Evolutionary conservation across 179 eudicot genomes (phyloP).

Genomic region (Pouteria campechiana): DNA sequence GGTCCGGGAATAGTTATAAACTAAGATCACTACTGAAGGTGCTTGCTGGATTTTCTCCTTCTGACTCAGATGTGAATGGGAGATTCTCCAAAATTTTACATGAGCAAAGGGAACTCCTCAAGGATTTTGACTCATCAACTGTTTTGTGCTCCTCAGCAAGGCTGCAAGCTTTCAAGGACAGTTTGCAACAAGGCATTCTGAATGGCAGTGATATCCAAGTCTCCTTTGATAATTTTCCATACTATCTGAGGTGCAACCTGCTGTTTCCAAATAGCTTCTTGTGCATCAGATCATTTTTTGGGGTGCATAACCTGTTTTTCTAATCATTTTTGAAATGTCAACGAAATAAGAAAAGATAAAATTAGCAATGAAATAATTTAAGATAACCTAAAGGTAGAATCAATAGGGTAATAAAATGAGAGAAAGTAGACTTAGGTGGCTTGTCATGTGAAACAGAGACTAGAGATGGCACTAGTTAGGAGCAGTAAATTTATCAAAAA

Average conservation of each 20-base stretch:
- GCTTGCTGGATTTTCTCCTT: conserved; percentile 38
- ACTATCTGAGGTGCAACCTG: conserved; percentile 61
- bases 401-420: too few relatives aligned
- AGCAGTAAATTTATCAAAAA: too few relatives aligned
- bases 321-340: too few relatives aligned
- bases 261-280: not conserved
- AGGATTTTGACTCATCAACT: conserved; percentile 40
- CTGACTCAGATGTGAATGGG: conserved; percentile 34
- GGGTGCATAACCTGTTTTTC: too few relatives aligned
- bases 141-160: conserved; percentile 33
- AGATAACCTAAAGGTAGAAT: too few relatives aligned
- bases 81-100: conserved; percentile 45
- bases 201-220: conserved; percentile 45
- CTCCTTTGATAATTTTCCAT: conserved; percentile 75
- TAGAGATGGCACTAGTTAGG: too few relatives aligned
- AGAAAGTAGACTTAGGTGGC: too few relatives aligned
- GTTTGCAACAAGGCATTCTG: conserved; percentile 48
- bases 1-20: conserved; percentile 27
- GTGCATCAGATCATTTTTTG: too few relatives aligned
- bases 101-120: conserved; percentile 44
- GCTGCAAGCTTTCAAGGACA: conserved; percentile 62
- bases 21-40: conserved; percentile 36
- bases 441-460: too few relatives aligned
- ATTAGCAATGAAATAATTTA: too few relatives aligned
- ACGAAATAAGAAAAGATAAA: too few relatives aligned